These are phyloP conservation scores for Colletotrichum sp. DNA, from an alignment of 2,329 filamentous ascomycete genomes.

Conservation along the genomic window DNA sequence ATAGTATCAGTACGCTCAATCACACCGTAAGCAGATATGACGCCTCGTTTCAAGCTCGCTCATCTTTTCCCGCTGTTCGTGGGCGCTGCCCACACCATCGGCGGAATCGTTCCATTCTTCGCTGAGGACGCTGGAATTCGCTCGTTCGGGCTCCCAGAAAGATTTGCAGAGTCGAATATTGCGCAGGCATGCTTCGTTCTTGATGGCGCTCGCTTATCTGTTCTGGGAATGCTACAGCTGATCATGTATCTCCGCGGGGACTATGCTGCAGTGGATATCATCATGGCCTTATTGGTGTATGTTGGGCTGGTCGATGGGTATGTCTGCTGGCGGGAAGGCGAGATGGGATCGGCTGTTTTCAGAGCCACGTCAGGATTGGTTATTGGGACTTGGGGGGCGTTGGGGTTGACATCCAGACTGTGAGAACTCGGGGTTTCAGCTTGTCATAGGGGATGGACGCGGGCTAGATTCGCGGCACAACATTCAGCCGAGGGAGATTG, in stretches of 20 bases:
- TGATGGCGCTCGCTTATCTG: not conserved
- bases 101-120: not conserved
- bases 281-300: not conserved
- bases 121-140: not conserved
- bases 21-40: not conserved
- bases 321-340: not conserved
- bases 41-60: not conserved
- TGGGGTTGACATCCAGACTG: not conserved
- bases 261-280: not conserved
- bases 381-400: not conserved
- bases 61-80: not conserved
- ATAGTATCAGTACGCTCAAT: not conserved
- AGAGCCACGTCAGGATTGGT: not conserved
- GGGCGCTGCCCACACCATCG: not conserved
- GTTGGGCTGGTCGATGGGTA: not conserved
- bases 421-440: not conserved
- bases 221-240: not conserved
- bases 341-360: not conserved
- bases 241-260: not conserved
- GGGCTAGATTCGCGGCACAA: not conserved
- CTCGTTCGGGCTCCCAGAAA: not conserved
- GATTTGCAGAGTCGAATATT: not conserved
- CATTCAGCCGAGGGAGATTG: not conserved
- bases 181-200: not conserved
- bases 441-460: not conserved